Evolutionary conservation across 805 yeast species (phyloP), one percentile per base, ranked within the genome.

Genomic region (Candida berthetii): DNA sequence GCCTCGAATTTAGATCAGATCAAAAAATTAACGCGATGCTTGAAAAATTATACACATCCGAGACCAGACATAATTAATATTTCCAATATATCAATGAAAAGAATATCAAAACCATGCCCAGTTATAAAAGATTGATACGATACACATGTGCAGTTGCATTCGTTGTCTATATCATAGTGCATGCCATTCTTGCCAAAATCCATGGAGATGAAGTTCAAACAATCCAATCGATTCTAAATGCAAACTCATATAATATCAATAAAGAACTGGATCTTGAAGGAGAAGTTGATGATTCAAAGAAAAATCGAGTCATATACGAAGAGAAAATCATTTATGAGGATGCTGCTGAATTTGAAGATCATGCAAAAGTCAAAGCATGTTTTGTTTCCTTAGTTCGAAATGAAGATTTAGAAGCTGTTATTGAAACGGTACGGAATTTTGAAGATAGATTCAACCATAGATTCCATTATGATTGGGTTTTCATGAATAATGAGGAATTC

Each of bases 401-500:
- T 61, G 54, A 64, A 22, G 96, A 86, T 52, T 57, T 84, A 46
- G 55, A 66, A 49, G 70, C 68, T n/a, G 65, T 85, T 39, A 48
- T 82, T 29, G 71, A 66, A 37, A 78, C 93, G 6, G 81, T 88
- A 45, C 71, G 82, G 42, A 69, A 74, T 43, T 75, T 86, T 31
- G 95, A 87, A 68, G 87, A 83, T 60, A 74, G 90, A 42, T 89
- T 89, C 68, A 89, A 91, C 66, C 60, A 64, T 38, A 68, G 80
- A 47, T 89, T 57, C 64, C 77, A 85, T 49, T 90, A 90, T 60
- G 95, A 88, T 58, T 90, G 96, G 96, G 90, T 89, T 14, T 90
- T 90, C 62, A 66, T 91, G 50, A 90, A 90, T 64, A 91, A 91
- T 58, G 80, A 74, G 42, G 80, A 75, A 18, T 90, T 88, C 61